phyloP scores from a whole-genome alignment of 1,284 basidiomycete genomes.

The Salmacisia buchloeana region DNA sequence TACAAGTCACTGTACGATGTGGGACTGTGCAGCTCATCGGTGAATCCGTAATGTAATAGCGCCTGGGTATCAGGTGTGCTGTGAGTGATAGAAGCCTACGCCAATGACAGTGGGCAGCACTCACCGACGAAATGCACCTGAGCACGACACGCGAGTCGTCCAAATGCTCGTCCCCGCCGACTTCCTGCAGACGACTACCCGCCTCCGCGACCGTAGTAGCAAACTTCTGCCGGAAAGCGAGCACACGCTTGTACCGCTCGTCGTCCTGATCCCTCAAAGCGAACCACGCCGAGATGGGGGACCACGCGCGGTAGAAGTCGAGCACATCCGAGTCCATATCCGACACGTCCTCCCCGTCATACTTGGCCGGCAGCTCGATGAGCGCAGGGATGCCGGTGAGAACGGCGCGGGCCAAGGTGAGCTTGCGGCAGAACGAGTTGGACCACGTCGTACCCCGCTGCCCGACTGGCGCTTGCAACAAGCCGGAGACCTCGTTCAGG shows the following conservation, averaged over 20 bases:
- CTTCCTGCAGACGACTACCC: conserved; percentile 56
- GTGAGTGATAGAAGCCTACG: neutral
- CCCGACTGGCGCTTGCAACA: conserved; percentile 46
- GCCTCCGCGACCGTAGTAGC: conserved; percentile 70
- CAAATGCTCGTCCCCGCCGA: conserved; percentile 77
- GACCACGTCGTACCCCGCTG: neutral
- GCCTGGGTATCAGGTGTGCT: neutral
- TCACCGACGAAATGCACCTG: conserved; percentile 40
- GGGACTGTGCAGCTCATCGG: conserved; percentile 47
- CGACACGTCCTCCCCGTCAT: neutral
- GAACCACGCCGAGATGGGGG: conserved; percentile 59
- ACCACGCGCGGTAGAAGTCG: neutral
- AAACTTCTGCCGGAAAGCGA: conserved; percentile 62
- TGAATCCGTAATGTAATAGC: conserved; percentile 40
- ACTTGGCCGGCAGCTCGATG: neutral
- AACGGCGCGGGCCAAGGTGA: neutral
- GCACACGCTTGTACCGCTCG: conserved; percentile 65
- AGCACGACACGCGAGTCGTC: conserved; percentile 67
- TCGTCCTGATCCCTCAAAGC: conserved; percentile 68
- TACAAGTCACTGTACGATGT: conserved; percentile 32
- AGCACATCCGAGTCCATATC: neutral
- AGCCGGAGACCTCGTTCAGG: conserved; percentile 63
- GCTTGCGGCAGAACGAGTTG: neutral
- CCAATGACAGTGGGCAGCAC: neutral
- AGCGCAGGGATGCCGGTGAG: neutral